Evolutionary conservation across 179 eudicot genomes (phyloP), one percentile per base, ranked within the genome.

Genomic region (Camellia oleifera): DNA sequence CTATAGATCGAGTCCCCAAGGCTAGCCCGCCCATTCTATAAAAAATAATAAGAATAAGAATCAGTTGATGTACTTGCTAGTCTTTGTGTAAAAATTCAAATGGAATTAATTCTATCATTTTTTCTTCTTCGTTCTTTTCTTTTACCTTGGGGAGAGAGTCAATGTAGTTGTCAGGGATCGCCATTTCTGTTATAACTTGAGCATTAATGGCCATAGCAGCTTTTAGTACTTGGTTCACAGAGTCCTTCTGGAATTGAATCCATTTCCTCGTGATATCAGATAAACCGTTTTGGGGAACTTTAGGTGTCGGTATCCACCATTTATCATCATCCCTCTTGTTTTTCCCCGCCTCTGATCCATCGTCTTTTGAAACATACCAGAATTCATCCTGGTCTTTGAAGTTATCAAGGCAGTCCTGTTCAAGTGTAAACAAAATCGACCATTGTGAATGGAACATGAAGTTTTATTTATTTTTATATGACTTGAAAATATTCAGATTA

Each of bases 301-400:
- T 87, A n/a, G 92, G 96, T 7, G 88, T 88, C 5, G 98, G 94
- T 26, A 93, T 76, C 98, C 96, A 93, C 98, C 98, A 92, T 85
- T 89, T 90, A 53, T 92, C 91, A 8, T 91, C 90, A 78, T 75
- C 71, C 75, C 81, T 80, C 58, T 78, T 75, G 48, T 50, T 79
- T 13, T 73, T 50, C 10, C 87, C 85, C 20, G 78, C 83, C 74
- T 87, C 80, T 12, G 87, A 60, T 13, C 85, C 88, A 54, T 86
- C 86, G 64, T 85, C 89, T 67, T 88, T 88, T 4, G 86, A 75
- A 0, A 79, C 87, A 58, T 93, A 93, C 53, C 80, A 86, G 87
- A 93, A 93, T 78, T 90, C 95, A 63, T 86, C 83, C 57, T 89
- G 92, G 71, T 87, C 91, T 79, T 87, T 91, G 83, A 93, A 91